Evolutionary conservation across 371 early-diverging fungal genomes (phyloP).

Genomic region (Choanephora cucurbitarum): DNA sequence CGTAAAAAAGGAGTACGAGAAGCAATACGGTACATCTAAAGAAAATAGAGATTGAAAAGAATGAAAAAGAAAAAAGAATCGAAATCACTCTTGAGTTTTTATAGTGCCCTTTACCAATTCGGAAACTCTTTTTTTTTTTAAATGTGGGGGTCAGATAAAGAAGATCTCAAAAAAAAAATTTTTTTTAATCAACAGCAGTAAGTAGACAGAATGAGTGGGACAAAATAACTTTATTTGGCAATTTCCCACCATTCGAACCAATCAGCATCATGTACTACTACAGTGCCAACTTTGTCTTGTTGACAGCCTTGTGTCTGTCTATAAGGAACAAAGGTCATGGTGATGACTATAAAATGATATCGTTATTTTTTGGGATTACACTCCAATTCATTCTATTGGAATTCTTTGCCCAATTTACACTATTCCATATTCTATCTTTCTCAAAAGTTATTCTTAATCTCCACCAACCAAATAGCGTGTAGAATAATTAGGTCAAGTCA

Average conservation of each 20-base stretch:
- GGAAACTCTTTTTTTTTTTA: neutral
- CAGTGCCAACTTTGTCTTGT: constrained; percentile 11
- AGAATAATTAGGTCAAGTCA: neutral
- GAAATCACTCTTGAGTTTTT: constrained; percentile 1
- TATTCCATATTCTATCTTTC: no score
- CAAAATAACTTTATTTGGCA: constrained; percentile 14
- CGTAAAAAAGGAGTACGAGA: constrained; percentile 17
- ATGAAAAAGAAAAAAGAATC: constrained; percentile 2
- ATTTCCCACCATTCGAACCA: constrained; percentile 26
- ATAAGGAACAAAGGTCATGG: neutral
- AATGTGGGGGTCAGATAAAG: constrained; percentile 13
- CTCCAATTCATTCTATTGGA: no score
- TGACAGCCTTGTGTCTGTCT: constrained; percentile 10
- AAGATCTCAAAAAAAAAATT: constrained; percentile 10
- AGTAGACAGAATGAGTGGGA: constrained; percentile 1
- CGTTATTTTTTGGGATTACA: neutral
- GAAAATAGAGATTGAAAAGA: neutral
- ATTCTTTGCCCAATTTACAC: no score
- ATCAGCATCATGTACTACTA: constrained; percentile 13
- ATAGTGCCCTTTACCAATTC: neutral
- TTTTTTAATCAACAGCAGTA: neutral
- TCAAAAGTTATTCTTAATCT: no score
- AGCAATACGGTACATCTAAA: constrained; percentile 24
- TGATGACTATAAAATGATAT: neutral
- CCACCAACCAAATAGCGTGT: no score